phyloP scores from a whole-genome alignment of 2,329 filamentous ascomycete genomes.

The Penicillium sp. region DNA sequence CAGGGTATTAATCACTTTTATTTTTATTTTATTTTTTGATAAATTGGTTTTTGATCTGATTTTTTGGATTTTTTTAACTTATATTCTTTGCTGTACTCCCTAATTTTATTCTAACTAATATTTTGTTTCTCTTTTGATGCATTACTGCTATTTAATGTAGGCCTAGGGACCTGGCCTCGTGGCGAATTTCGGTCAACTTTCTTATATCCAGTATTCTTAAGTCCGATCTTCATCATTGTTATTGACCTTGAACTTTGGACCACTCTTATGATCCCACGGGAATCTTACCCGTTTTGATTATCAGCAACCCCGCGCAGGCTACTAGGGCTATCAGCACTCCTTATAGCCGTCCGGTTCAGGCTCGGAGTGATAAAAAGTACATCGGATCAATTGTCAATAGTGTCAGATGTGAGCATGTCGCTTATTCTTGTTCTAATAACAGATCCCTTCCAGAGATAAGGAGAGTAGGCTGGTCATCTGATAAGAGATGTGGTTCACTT shows the following conservation, averaged over 20 bases:
- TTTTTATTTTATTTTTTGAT: not conserved
- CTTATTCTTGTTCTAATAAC: constrained; percentile 1
- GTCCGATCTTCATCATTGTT: not conserved
- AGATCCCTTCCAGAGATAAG: not conserved
- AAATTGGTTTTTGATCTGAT: not conserved
- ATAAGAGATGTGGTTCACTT: constrained; percentile 5
- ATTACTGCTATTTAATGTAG: not conserved
- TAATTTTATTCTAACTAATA: not conserved
- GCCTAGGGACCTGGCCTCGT: not conserved
- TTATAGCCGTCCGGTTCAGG: not conserved
- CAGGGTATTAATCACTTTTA: constrained; percentile 9
- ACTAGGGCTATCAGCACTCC: not conserved
- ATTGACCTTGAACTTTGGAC: not conserved
- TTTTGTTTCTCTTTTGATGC: not conserved
- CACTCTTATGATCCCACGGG: not conserved
- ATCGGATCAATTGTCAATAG: not conserved
- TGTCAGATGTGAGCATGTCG: not conserved
- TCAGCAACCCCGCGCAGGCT: constrained; percentile 3
- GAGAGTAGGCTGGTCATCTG: constrained; percentile 15
- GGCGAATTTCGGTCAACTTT: not conserved
- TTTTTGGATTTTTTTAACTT: not conserved
- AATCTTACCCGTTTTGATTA: not conserved
- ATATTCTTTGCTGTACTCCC: not conserved
- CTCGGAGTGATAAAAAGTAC: not conserved
- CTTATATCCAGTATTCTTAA: not conserved